A percentile compares a stretch with the other conserved stretches of the same genome.
Evolutionary conservation across 1,139 yeast species (phyloP).

Genomic region (Candida pseudoviswanathii): DNA sequence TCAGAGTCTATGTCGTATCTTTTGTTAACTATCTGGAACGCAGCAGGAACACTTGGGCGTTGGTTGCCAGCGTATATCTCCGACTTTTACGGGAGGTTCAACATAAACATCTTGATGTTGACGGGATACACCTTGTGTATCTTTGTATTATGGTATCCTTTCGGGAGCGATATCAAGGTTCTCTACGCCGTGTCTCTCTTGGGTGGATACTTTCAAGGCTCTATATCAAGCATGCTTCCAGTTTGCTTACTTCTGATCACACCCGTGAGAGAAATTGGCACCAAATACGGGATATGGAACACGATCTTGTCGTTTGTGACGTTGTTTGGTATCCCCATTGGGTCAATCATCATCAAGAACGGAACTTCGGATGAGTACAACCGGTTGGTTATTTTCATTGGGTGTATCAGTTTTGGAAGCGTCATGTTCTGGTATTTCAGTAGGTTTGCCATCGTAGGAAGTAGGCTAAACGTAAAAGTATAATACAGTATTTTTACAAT

Average conservation of each 20-base stretch:
- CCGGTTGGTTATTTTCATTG: slow-evolving; percentile 39
- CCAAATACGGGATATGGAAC: slow-evolving; percentile 42
- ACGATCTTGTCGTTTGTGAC: slow-evolving; percentile 43
- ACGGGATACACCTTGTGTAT: slow-evolving; percentile 32
- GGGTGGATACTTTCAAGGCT: slow-evolving; percentile 35
- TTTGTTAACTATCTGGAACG: slow-evolving; percentile 42
- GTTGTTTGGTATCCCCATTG: slow-evolving; percentile 45
- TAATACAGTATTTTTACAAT: slow-evolving; percentile 9
- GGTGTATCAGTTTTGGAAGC: slow-evolving; percentile 31
- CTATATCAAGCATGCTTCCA: slow-evolving; percentile 39
- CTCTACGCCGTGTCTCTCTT: slow-evolving; percentile 38
- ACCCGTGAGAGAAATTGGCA: slow-evolving; percentile 40
- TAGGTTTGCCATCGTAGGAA: slow-evolving; percentile 36
- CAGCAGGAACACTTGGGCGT: slow-evolving; percentile 42
- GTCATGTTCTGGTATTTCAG: slow-evolving; percentile 34
- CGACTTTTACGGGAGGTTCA: slow-evolving; percentile 41
- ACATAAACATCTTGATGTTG: slow-evolving; percentile 41
- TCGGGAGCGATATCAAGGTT: slow-evolving; percentile 32
- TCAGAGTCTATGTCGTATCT: slow-evolving; percentile 38
- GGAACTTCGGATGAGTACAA: slow-evolving; percentile 32
- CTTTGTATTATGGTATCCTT: slow-evolving; percentile 41
- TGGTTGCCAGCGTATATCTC: slow-evolving; percentile 39
- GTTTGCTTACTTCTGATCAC: slow-evolving; percentile 43
- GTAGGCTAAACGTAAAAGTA: slow-evolving; percentile 33
- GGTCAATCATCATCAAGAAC: slow-evolving; percentile 42